Evolutionary conservation across 768 basidiomycete species (phyloP), one percentile per base, ranked within the genome.

Genomic region (Fistulinella prunicolor): DNA sequence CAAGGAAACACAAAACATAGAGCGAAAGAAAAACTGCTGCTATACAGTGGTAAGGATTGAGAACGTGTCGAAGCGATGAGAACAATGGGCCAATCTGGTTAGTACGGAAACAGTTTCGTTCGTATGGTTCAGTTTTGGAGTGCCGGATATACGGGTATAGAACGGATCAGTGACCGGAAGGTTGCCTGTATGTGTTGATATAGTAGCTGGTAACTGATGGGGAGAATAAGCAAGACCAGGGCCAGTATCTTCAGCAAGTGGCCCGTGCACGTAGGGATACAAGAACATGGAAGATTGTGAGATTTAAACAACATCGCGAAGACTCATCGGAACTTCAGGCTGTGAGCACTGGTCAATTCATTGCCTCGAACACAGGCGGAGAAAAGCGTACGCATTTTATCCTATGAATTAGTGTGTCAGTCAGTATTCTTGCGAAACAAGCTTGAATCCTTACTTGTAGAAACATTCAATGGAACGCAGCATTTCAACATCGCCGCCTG

Each of bases 401-500:
- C 74, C 85, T 87, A 17, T 9, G 23, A 38, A 20, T 12, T 32
- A 43, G 30, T 19, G 38, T n/a, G 51, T 66, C n/a, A 66, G 60
- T 28, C 16, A 44, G 8, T 2, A 19, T 34, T 24, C 21, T 17
- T 30, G 9, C 16, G 16, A 51, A 51, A 38, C 22, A 30, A 34
- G 24, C 1, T 30, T 29, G 30, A 24, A 65, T 68, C 50, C 80
- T 56, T 56, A 91, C 90, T 92, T 92, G 79, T 95, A 97, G 73
- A 93, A 95, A 78, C 94, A 95, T 75, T 98, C 95, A 77, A 97
- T 97, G 58, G 89, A 90, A 62, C 95, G 82, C 53, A 98, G 74
- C 94, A 97, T 96, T 73, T 98, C 95, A 46, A 97, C 94, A 66
- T 98, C 95, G 35, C 94, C 94, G 24, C 94, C 94, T 13, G 93